phyloP scores from a whole-genome alignment of 371 early-diverging fungal species.

The Rhizopus delemar region DNA sequence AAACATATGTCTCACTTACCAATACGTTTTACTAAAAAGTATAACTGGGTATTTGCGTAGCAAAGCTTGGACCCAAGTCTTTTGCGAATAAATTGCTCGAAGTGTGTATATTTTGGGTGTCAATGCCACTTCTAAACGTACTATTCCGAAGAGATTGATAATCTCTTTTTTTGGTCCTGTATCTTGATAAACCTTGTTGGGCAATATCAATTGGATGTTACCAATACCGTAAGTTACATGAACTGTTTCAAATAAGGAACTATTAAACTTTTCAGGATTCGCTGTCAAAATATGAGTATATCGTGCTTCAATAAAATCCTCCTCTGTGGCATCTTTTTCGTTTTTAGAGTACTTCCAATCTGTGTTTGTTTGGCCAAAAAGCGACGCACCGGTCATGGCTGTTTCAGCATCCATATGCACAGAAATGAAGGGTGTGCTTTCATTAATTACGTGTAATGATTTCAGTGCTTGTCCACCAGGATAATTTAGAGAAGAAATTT shows the following conservation, averaged over 20 bases:
- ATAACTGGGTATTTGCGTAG: conserved; percentile 53
- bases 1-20: conserved; percentile 32
- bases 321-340: conserved; percentile 49
- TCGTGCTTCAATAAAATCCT: conserved; percentile 54
- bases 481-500: conserved; percentile 78
- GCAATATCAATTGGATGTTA: conserved; percentile 20
- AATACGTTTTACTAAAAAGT: conserved; percentile 66
- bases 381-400: conserved; percentile 87
- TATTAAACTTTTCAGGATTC: conserved; percentile 45
- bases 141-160: background rate
- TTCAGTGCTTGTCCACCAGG: conserved; percentile 86
- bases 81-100: conserved; percentile 32
- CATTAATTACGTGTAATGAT: conserved; percentile 58
- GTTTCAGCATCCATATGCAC: conserved; percentile 84
- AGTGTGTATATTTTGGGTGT: conserved; percentile 38
- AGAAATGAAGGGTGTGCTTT: conserved; percentile 21
- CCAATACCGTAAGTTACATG: conserved; percentile 35
- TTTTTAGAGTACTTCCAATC: conserved; percentile 70
- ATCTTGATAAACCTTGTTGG: background rate
- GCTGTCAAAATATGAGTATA: conserved; percentile 73
- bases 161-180: conserved; percentile 13
- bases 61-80: conserved; percentile 37
- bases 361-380: conserved; percentile 61
- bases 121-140: conserved; percentile 26
- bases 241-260: conserved; percentile 45